Evolutionary conservation across 495 filamentous ascomycete species (phyloP).

Genomic region (Penicillium pulvis): DNA sequence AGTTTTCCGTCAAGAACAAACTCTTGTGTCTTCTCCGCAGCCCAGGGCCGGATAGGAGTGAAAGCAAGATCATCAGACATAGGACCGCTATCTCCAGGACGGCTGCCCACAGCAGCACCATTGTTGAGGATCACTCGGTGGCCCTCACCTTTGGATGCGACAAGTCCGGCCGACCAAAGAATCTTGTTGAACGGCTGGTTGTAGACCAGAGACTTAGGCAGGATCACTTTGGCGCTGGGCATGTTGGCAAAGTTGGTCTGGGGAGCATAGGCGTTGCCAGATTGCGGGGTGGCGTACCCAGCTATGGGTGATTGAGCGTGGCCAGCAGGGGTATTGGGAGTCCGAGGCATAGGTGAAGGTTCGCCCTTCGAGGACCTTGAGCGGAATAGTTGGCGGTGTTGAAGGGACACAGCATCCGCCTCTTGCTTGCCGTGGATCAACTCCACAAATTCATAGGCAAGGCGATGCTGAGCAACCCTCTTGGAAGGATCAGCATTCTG

Average conservation of each 20-base stretch:
- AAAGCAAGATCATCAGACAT: slow-evolving; percentile 66
- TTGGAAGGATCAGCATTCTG: slow-evolving; percentile 67
- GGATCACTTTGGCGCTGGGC: slow-evolving; percentile 54
- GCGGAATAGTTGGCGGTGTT: slow-evolving; percentile 62
- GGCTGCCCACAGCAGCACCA: slow-evolving; percentile 67
- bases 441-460: slow-evolving; percentile 78
- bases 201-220: slow-evolving; percentile 65
- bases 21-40: slow-evolving; percentile 54
- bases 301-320: slow-evolving; percentile 25
- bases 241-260: slow-evolving; percentile 53
- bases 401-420: slow-evolving; percentile 55
- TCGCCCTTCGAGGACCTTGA: slow-evolving; percentile 41
- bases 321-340: slow-evolving; percentile 19
- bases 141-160: slow-evolving; percentile 63
- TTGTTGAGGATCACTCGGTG: slow-evolving; percentile 59
- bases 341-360: slow-evolving; percentile 42
- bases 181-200: slow-evolving; percentile 63
- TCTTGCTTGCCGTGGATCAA: slow-evolving; percentile 70
- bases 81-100: slow-evolving; percentile 49
- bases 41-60: slow-evolving; percentile 61
- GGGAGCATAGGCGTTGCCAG: slow-evolving; percentile 45
- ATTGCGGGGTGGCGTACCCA: slow-evolving; percentile 34
- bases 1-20: slow-evolving; percentile 65
- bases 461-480: slow-evolving; percentile 74
- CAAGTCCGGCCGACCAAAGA: slow-evolving; percentile 68